Evolutionary conservation across 768 basidiomycete genomes (phyloP).

Genomic region (Lactarius vividus): DNA sequence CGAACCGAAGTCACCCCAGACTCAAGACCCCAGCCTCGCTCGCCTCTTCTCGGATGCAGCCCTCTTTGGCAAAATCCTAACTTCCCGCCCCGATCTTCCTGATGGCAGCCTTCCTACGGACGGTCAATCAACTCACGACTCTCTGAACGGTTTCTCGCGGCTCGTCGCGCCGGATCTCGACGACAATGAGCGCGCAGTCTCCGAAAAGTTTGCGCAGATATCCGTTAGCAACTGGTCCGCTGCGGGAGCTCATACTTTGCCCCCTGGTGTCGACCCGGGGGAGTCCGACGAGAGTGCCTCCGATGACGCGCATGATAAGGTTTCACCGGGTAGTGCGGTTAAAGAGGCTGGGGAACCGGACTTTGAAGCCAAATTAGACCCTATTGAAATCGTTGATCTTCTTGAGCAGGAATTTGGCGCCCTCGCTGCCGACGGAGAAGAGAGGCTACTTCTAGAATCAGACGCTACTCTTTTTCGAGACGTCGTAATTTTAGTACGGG

Average conservation of each 20-base stretch:
- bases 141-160: slow-evolving; percentile 38
- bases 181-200: slow-evolving; percentile 36
- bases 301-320: slow-evolving; percentile 30
- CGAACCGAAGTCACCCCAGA: not conserved
- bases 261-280: slow-evolving; percentile 3
- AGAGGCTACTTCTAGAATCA: slow-evolving; percentile 51
- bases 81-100: slow-evolving; percentile 7
- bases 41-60: slow-evolving; percentile 41
- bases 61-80: slow-evolving; percentile 39
- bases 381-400: slow-evolving; percentile 48
- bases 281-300: slow-evolving; percentile 26
- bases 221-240: slow-evolving; percentile 38
- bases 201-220: slow-evolving; percentile 40
- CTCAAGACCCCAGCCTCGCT: slow-evolving; percentile 33
- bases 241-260: slow-evolving; percentile 18
- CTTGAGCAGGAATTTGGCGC: slow-evolving; percentile 58
- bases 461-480: slow-evolving; percentile 51
- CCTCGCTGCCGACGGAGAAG: slow-evolving; percentile 43
- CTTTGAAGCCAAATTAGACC: slow-evolving; percentile 36
- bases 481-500: slow-evolving; percentile 46
- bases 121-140: slow-evolving; percentile 25
- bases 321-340: not conserved
- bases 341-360: not conserved
- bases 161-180: slow-evolving; percentile 44
- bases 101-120: not conserved